Conservation (phyloP, 2,329 filamentous ascomycete genomes). For the Claviceps sp. region DNA sequence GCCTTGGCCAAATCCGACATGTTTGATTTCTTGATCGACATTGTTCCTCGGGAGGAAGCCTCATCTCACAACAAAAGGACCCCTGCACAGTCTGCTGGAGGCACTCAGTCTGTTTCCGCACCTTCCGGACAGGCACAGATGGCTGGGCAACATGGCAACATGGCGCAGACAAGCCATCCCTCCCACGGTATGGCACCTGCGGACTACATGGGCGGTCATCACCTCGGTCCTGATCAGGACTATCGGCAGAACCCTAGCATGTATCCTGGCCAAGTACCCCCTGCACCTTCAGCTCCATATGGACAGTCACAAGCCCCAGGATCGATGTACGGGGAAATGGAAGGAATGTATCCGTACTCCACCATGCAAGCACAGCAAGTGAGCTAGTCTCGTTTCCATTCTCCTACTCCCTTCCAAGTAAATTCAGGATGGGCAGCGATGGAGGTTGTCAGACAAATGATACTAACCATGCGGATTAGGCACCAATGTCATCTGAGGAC, state of each 20-base stretch:
- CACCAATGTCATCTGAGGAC: constrained; percentile 31
- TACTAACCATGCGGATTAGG: constrained; percentile 14
- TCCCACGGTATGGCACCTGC: constrained; percentile 43
- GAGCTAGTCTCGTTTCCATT: constrained; percentile 18
- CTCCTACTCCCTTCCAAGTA: neutral
- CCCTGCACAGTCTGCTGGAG: constrained; percentile 33
- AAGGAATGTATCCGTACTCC: constrained; percentile 75
- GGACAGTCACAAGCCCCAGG: constrained; percentile 57
- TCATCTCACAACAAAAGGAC: constrained; percentile 71
- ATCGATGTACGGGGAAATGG: constrained; percentile 65
- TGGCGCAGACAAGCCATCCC: constrained; percentile 42
- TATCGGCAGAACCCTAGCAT: constrained; percentile 70
- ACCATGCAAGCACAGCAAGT: constrained; percentile 75
- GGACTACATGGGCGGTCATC: constrained; percentile 52
- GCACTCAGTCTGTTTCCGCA: constrained; percentile 31
- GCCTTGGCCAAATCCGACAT: constrained; percentile 96
- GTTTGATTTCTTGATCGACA: constrained; percentile 99
- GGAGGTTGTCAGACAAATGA: neutral
- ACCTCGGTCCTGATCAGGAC: constrained; percentile 56
- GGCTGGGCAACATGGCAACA: constrained; percentile 34
- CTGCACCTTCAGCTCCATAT: constrained; percentile 57
- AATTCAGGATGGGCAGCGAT: neutral
- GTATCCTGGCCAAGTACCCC: constrained; percentile 68
- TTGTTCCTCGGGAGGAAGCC: constrained; percentile 91
- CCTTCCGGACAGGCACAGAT: constrained; percentile 37